Evolutionary conservation across 176 grass and related monocot species (phyloP).

Genomic region (Oryza brachyantha): DNA sequence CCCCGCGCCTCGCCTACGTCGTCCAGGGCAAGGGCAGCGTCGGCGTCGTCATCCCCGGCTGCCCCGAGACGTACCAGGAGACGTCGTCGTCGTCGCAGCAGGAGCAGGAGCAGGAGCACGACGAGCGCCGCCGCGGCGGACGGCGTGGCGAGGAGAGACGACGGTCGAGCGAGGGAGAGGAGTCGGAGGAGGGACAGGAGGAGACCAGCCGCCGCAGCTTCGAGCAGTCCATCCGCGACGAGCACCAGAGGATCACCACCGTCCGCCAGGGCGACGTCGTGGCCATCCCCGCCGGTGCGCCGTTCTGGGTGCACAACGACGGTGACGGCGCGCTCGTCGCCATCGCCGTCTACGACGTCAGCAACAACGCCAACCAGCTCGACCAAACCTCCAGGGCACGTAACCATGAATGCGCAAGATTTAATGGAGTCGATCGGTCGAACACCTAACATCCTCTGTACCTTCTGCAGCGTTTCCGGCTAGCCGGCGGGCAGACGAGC

Average conservation of each 20-base stretch:
- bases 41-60: conserved; percentile 31
- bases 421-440: no score
- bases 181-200: conserved; percentile 9
- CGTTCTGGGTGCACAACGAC: conserved; percentile 46
- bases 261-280: conserved; percentile 37
- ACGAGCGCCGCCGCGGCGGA: not conserved
- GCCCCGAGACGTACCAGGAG: conserved; percentile 44
- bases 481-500: conserved; percentile 31
- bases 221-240: conserved; percentile 27
- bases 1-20: conserved; percentile 45
- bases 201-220: not conserved
- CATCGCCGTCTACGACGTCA: conserved; percentile 31
- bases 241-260: conserved; percentile 41
- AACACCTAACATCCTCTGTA: not conserved
- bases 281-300: conserved; percentile 39
- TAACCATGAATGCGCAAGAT: not conserved
- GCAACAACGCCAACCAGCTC: conserved; percentile 45
- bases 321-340: conserved; percentile 31
- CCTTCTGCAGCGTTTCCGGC: conserved; percentile 33
- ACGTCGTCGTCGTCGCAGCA: not conserved
- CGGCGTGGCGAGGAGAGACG: not conserved
- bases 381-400: conserved; percentile 31
- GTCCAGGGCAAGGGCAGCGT: conserved; percentile 22
- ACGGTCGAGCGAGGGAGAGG: not conserved
- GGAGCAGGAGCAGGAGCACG: not conserved